A percentile compares a stretch with the other conserved stretches of the same genome.
phyloP scores from a whole-genome alignment of 2,329 filamentous ascomycete genomes.

The Penicillium hordei region DNA sequence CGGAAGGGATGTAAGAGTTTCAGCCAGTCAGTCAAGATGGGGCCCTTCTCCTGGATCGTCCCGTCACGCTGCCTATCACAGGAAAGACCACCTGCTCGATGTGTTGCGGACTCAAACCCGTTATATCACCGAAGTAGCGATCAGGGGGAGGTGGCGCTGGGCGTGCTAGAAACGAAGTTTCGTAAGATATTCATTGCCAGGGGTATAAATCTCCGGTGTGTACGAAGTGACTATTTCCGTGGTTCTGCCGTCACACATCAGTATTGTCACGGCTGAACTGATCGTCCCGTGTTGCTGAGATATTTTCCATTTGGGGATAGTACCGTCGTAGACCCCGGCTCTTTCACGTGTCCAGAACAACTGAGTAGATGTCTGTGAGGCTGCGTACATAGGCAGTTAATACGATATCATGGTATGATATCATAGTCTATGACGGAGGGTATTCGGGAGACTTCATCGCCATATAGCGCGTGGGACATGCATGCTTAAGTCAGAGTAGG shows the following conservation, averaged over 20 bases:
- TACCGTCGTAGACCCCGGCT: neutral
- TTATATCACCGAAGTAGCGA: neutral
- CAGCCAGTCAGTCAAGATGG: neutral
- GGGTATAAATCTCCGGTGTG: neutral
- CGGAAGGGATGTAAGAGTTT: neutral
- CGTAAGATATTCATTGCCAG: neutral
- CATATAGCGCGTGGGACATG: neutral
- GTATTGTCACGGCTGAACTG: neutral
- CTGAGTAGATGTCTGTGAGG: neutral
- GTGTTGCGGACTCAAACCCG: neutral
- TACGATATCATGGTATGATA: neutral
- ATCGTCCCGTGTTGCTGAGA: slow-evolving; percentile 10
- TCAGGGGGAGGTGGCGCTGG: neutral
- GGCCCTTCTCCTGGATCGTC: slow-evolving; percentile 2
- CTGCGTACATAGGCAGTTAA: neutral
- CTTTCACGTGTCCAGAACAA: neutral
- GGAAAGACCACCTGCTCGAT: neutral
- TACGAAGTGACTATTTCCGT: neutral
- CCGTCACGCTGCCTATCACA: neutral
- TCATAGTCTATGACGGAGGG: neutral
- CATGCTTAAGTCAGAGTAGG: neutral
- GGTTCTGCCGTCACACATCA: neutral
- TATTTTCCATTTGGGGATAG: neutral
- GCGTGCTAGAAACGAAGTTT: neutral
- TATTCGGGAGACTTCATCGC: neutral